phyloP scores from a whole-genome alignment of 805 yeast genomes.

The Huiozyma naganishii region DNA sequence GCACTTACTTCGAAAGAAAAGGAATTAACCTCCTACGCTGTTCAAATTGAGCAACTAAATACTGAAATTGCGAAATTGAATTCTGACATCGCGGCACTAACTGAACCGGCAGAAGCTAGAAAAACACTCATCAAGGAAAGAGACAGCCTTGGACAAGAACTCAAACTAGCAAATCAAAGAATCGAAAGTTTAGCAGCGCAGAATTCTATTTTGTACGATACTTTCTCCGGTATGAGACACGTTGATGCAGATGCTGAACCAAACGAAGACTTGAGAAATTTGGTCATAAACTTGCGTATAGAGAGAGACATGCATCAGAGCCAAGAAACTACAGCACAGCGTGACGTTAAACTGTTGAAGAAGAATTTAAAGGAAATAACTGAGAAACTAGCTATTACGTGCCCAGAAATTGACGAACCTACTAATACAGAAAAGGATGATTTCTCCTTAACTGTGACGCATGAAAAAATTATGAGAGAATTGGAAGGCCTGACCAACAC shows the following conservation, averaged over 20 bases:
- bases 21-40: too few species aligned
- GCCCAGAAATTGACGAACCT: background rate
- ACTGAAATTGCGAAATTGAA: background rate
- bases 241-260: background rate
- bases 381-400: background rate
- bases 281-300: slow-evolving; percentile 5
- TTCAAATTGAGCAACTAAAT: too few species aligned
- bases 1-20: too few species aligned
- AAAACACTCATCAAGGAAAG: background rate
- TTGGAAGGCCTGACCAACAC: slow-evolving; percentile 2
- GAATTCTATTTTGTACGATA: slow-evolving; percentile 50
- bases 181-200: slow-evolving; percentile 53
- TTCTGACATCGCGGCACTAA: background rate
- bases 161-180: slow-evolving; percentile 18
- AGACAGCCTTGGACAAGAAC: background rate
- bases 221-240: background rate
- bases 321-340: background rate
- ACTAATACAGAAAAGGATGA: background rate
- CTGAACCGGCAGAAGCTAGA: background rate
- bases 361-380: background rate
- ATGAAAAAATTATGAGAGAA: background rate
- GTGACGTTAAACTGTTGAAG: slow-evolving; percentile 1
- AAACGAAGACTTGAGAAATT: background rate
- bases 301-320: slow-evolving; percentile 5
- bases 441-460: background rate